phyloP scores from a whole-genome alignment of 2,329 filamentous ascomycete species.

The Penicillium verrucosum region DNA sequence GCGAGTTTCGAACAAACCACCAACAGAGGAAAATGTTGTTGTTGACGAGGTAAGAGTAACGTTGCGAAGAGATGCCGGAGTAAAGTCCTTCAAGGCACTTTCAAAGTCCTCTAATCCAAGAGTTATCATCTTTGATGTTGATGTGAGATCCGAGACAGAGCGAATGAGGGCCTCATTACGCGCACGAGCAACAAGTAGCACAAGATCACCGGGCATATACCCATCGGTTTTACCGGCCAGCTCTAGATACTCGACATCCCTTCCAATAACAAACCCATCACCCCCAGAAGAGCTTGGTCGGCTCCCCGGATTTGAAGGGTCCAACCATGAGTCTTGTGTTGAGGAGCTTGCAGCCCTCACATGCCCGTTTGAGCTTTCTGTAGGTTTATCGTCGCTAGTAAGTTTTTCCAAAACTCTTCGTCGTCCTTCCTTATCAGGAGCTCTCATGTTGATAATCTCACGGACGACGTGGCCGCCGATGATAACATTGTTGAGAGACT shows the following conservation, averaged over 20 bases:
- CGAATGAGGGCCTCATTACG: slow-evolving; percentile 91
- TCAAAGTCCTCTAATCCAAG: slow-evolving; percentile 76
- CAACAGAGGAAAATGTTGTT: slow-evolving; percentile 88
- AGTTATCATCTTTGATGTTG: slow-evolving; percentile 55
- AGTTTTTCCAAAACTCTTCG: slow-evolving; percentile 80
- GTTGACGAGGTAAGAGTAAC: slow-evolving; percentile 91
- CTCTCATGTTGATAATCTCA: slow-evolving; percentile 84
- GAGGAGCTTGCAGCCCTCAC: slow-evolving; percentile 34
- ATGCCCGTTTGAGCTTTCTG: slow-evolving; percentile 43
- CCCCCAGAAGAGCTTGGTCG: slow-evolving; percentile 43
- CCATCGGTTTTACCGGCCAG: slow-evolving; percentile 92
- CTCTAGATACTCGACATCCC: slow-evolving; percentile 83
- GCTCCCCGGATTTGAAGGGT: slow-evolving; percentile 61
- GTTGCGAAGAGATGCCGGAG: slow-evolving; percentile 88
- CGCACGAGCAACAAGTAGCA: slow-evolving; percentile 78
- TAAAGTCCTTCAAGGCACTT: slow-evolving; percentile 83
- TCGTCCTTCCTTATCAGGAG: slow-evolving; percentile 87
- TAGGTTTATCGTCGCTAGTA: slow-evolving; percentile 49
- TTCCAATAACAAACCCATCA: slow-evolving; percentile 69
- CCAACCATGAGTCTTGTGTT: slow-evolving; percentile 69
- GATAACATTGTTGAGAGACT: slow-evolving; percentile 84
- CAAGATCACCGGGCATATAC: slow-evolving; percentile 94
- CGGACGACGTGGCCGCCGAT: slow-evolving; percentile 88
- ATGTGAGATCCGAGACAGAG: slow-evolving; percentile 59
- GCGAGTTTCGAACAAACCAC: slow-evolving; percentile 79